A percentile compares a stretch with the other conserved stretches of the same genome.
phyloP scores from a whole-genome alignment of 2,329 filamentous ascomycete genomes.

The Fusarium sp. region DNA sequence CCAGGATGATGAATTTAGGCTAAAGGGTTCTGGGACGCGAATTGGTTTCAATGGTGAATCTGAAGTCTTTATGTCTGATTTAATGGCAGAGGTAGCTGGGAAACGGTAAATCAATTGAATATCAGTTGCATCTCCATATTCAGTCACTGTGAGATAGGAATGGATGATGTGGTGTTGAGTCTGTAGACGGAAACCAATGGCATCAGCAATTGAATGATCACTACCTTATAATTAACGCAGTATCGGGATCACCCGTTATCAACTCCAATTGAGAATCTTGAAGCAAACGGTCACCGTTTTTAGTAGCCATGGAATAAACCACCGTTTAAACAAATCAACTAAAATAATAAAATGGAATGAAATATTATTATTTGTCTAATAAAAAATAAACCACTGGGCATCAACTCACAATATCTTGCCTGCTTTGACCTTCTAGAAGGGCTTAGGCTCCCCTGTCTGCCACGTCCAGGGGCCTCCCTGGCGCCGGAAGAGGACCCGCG shows the following conservation, averaged over 20 bases:
- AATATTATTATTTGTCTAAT: constrained; percentile 21
- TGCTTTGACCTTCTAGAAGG: constrained; percentile 42
- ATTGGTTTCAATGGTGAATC: neutral
- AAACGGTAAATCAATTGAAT: constrained; percentile 7
- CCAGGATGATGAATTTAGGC: constrained; percentile 14
- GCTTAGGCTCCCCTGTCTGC: constrained; percentile 17
- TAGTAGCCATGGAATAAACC: constrained; percentile 1
- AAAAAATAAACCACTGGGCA: constrained; percentile 30
- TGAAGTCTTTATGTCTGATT: neutral
- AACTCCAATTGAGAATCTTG: neutral
- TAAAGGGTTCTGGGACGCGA: neutral
- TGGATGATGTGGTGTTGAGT: neutral
- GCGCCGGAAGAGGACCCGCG: constrained; percentile 40
- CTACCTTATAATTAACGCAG: neutral
- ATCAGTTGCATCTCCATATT: neutral
- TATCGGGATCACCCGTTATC: neutral
- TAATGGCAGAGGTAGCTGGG: neutral
- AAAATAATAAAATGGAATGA: constrained; percentile 22
- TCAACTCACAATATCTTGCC: constrained; percentile 22
- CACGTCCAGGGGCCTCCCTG: constrained; percentile 31
- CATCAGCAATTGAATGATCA: neutral
- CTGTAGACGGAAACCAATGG: neutral
- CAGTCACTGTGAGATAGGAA: neutral
- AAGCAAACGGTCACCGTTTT: constrained; percentile 37
- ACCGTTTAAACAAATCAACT: constrained; percentile 32